Evolutionary conservation across 768 basidiomycete genomes (phyloP), one percentile per base, ranked within the genome.

Genomic region (Suillus placidus): DNA sequence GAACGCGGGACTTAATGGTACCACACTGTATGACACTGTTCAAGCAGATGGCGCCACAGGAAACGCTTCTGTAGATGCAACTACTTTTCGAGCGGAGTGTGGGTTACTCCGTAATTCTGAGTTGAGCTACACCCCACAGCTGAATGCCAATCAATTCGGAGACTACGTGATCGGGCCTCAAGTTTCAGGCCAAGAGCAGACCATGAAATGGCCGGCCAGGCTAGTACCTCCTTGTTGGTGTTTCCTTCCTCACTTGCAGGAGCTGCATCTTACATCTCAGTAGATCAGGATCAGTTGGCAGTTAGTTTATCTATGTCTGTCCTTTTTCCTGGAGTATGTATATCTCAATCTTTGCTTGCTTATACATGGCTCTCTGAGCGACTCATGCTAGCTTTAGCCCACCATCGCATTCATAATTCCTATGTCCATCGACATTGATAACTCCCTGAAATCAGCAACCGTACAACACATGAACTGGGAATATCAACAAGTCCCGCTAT

Each of bases 331-430:
- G 57, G 37, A 30, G 57, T 58, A 40, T 6, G 57, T 23, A 26
- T 58, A 18, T 26, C 26, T 58, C 23, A 12, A 54, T n/a, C 12
- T 34, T 34, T 20, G 16, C 7, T 58, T 10, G 1, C 38, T 12
- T n/a, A 23, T 32, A 20, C 12, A 57, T 23, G 7, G 14, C 13
- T 58, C 37, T 38, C 16, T 40, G 9, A 58, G 38, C 5, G 9
- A 58, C 38, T 16, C 9, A 40, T 58, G 23, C 37, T 18, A 58
- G 14, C 9, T 40, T 38, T 58, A 58, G 57, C 6, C 37, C 3
- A 58, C 38, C 18, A 58, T 70, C 1, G 64, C 47, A 5, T 71
- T 71, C 30, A 13, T 71, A 0, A 56, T 71, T 3, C 64, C 70
- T 26, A 60, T 66, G 6, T 34, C 30, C 40, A 6, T 67, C 38